Evolutionary conservation across 2,329 filamentous ascomycete genomes (phyloP), one percentile per base, ranked within the genome.

Genomic region (Aureobasidium sp.): DNA sequence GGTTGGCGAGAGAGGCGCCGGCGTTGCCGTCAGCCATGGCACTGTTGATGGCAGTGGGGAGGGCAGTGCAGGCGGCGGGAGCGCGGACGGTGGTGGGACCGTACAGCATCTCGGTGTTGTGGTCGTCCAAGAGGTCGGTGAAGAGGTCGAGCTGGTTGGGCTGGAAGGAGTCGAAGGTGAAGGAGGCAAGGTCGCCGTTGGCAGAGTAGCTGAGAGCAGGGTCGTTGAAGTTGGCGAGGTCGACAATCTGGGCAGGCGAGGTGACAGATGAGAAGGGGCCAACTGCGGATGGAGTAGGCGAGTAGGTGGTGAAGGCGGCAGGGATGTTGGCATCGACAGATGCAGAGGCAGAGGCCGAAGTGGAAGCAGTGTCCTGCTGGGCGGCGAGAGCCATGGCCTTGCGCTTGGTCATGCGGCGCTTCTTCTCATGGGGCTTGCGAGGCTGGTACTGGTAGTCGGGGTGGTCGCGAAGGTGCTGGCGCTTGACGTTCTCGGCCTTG

Each of bases 371-470:
- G 27, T 22, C 17, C 15, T 58, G 55, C 31, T 61, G 48, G 22
- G 59, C 59, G 4, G 60, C 60, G 5, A 62, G 41, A 51, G 41
- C 42, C 14, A 49, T 47, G 41, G 51, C 42, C 60, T 62, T 62
- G 51, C 60, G 60, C 60, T 62, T 62, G 48, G 60, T 62, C 67
- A 74, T 74, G 63, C 78, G 74, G 61, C 75, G 74, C 69, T 78
- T 79, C 68, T 76, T 77, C 68, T 79, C 74, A 29, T 69, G 75
- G 36, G 76, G 73, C 68, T 78, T 78, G 65, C 78, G 75, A 59
- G 78, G 77, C 59, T 77, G 73, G 65, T 79, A 79, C 53, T 78
- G 74, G 66, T 79, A 80, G 51, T 75, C 70, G 6, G 77, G 77
- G 65, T 78, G 70, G 17, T 74, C 69, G 47, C 70, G 64, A 9